Conservation (phyloP, 306 rosid genomes). For the Quercus parvula region DNA sequence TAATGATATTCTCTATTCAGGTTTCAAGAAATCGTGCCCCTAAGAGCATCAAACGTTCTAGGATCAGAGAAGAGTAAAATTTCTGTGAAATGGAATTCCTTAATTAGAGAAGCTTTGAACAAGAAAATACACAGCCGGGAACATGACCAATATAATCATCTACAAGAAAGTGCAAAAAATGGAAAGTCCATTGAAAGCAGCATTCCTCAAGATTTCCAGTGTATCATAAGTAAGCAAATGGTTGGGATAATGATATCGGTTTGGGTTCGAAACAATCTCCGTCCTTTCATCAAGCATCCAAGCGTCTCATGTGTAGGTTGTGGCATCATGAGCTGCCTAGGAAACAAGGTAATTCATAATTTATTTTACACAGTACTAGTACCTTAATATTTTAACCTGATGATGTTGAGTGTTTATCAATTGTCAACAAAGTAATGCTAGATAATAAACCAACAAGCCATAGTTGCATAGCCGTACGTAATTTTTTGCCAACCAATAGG, state of each 20-base stretch:
- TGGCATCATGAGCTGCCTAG: constrained; percentile 86
- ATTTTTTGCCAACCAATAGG: no score
- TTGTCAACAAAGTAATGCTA: no score
- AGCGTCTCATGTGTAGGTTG: constrained; percentile 83
- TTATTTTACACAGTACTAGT: not conserved
- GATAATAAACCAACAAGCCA: no score
- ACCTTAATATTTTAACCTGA: not conserved
- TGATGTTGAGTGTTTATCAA: no score
- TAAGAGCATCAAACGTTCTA: constrained; percentile 74
- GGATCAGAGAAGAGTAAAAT: constrained; percentile 61
- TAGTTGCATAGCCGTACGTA: no score
- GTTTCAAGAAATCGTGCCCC: constrained; percentile 90
- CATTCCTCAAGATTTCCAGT: constrained; percentile 42
- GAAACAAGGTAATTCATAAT: constrained; percentile 64
- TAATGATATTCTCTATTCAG: constrained; percentile 29
- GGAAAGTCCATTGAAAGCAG: constrained; percentile 9
- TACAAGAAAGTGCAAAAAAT: not conserved
- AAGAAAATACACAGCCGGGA: constrained; percentile 17
- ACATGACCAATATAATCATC: not conserved
- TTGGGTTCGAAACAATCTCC: constrained; percentile 64
- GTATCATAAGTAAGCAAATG: constrained; percentile 87
- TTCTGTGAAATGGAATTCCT: constrained; percentile 61
- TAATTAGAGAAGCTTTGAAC: constrained; percentile 65
- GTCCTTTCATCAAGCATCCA: constrained; percentile 60
- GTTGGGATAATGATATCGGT: constrained; percentile 84